Percentiles rank a stretch among this genome's conserved stretches.
Evolutionary conservation across 139 green algal species (phyloP).

Genomic region (Eudorina sp.): DNA sequence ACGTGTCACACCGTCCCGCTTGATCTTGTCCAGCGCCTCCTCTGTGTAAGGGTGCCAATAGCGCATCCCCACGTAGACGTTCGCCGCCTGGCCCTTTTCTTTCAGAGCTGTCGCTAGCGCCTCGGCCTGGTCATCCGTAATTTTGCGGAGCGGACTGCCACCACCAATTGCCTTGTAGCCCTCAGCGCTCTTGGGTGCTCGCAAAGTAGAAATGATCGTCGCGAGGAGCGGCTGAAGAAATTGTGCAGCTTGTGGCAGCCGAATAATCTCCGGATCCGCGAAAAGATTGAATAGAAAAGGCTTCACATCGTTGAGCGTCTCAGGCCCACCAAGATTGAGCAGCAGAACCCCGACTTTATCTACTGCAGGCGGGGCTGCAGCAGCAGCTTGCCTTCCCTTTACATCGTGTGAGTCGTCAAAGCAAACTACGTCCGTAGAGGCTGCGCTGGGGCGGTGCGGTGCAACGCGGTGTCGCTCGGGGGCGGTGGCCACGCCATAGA

Average conservation of each 20-base stretch:
- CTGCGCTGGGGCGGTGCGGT: neutral
- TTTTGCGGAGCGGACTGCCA: slow-evolving; percentile 92
- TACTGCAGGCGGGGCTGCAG: slow-evolving; percentile 22
- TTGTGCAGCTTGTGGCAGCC: slow-evolving; percentile 63
- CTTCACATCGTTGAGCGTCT: slow-evolving; percentile 96
- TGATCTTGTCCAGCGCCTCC: slow-evolving; percentile 93
- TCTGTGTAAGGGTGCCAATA: slow-evolving; percentile 99
- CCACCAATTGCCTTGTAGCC: slow-evolving; percentile 97
- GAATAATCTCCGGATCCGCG: slow-evolving; percentile 97
- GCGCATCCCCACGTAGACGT: slow-evolving; percentile 97
- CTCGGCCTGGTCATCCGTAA: slow-evolving; percentile 93
- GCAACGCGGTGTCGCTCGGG: neutral
- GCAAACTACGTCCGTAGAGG: slow-evolving; percentile 23
- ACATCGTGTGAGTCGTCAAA: slow-evolving; percentile 15
- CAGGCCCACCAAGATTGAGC: slow-evolving; percentile 97
- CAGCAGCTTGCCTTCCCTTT: neutral
- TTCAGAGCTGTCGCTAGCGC: slow-evolving; percentile 79
- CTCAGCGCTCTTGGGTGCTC: slow-evolving; percentile 91
- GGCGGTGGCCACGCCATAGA: slow-evolving; percentile 1
- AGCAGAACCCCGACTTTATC: slow-evolving; percentile 94
- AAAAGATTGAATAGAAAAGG: slow-evolving; percentile 99
- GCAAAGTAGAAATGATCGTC: slow-evolving; percentile 83
- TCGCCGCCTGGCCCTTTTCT: slow-evolving; percentile 53
- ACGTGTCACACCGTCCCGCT: slow-evolving; percentile 84
- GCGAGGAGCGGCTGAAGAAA: slow-evolving; percentile 93